These are phyloP conservation scores for Prunus salicina DNA, from an alignment of 306 rosid species.

Conservation along the genomic window DNA sequence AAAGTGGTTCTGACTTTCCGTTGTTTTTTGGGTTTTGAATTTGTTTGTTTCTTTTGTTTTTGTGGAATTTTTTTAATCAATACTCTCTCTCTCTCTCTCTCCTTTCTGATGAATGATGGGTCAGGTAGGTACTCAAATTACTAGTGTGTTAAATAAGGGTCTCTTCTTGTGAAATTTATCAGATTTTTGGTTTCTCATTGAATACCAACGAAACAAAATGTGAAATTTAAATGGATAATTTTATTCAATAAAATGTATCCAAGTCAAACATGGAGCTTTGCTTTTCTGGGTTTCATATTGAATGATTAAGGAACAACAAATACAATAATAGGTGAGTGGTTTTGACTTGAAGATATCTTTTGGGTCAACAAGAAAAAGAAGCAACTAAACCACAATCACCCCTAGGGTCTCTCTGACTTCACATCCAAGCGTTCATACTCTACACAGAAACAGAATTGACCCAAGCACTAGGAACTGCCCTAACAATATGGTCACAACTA, in stretches of 20 bases:
- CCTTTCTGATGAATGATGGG: not conserved
- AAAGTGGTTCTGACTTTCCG: conserved; percentile 4
- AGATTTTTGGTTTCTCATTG: not conserved
- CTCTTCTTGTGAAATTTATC: no score
- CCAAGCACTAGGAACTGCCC: no score
- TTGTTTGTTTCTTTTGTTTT: not conserved
- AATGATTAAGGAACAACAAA: not conserved
- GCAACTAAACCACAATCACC: conserved; percentile 2
- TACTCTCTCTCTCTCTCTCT: not conserved
- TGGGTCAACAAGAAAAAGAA: not conserved
- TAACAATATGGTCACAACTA: no score
- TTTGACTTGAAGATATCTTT: conserved; percentile 2
- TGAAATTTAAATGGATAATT: not conserved
- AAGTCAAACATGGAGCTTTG: conserved; percentile 13
- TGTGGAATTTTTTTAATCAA: not conserved
- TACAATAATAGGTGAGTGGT: not conserved
- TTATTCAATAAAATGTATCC: not conserved
- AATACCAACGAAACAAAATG: not conserved
- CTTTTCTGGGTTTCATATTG: conserved; percentile 16
- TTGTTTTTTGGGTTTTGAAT: not conserved
- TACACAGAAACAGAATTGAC: not conserved
- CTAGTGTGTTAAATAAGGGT: no score
- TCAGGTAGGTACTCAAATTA: not conserved
- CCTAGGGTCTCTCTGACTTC: not conserved
- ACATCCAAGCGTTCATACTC: not conserved